Percentiles rank a stretch among this genome's conserved stretches.
phyloP scores from a whole-genome alignment of 768 basidiomycete genomes.

The Pisolithus sp. region DNA sequence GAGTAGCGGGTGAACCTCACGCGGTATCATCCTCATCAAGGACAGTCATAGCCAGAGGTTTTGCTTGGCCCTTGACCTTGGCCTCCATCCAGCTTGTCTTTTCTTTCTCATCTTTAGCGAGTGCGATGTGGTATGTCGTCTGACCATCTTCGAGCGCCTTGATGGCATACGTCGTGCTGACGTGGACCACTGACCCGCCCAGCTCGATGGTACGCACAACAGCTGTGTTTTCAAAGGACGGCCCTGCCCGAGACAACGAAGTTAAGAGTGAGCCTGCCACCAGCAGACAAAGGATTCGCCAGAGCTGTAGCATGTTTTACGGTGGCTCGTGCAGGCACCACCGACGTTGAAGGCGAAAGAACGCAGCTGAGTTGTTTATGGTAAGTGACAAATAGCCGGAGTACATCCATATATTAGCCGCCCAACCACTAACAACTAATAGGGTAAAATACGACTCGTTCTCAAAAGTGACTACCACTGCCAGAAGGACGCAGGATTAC shows the following conservation, averaged over 20 bases:
- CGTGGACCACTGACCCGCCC: constrained; percentile 79
- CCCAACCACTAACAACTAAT: too few species aligned
- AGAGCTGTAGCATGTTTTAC: constrained; percentile 37
- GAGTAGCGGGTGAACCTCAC: constrained; percentile 35
- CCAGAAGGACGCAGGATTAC: constrained; percentile 69
- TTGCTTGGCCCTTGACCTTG: constrained; percentile 66
- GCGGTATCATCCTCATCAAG: constrained; percentile 41
- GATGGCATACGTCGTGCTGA: constrained; percentile 85
- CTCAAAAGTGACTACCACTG: constrained; percentile 47
- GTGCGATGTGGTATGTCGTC: constrained; percentile 60
- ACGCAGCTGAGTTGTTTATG: constrained; percentile 14
- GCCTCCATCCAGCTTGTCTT: constrained; percentile 76
- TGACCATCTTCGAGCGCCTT: constrained; percentile 60
- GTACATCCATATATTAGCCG: too few species aligned
- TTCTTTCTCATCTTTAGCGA: constrained; percentile 54
- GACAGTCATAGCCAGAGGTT: constrained; percentile 45
- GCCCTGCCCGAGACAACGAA: constrained; percentile 34
- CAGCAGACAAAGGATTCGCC: constrained; percentile 43
- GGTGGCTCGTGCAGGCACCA: constrained; percentile 22
- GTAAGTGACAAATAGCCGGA: background rate
- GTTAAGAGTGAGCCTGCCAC: constrained; percentile 36
- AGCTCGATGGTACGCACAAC: constrained; percentile 87
- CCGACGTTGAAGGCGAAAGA: constrained; percentile 7
- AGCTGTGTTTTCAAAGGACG: constrained; percentile 81
- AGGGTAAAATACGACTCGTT: too few species aligned